Evolutionary conservation across 306 rosid species (phyloP).

Genomic region (Pterocarpus santalinus): DNA sequence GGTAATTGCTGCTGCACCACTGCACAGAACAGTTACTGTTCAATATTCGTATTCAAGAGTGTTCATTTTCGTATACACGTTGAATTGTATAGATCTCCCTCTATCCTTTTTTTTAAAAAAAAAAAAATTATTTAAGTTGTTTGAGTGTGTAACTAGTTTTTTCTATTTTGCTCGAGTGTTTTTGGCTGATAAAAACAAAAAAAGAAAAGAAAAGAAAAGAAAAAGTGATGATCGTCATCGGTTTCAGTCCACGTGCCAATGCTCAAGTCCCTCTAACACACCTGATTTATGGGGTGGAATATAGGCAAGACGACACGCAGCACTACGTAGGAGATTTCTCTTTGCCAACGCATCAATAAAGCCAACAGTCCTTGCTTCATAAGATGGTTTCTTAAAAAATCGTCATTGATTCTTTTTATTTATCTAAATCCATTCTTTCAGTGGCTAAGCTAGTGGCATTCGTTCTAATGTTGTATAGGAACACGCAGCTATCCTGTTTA

Average conservation of each 20-base stretch:
- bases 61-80: neutral
- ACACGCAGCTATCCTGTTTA: neutral
- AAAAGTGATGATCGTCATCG: neutral
- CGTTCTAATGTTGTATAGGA: no score
- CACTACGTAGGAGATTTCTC: slow-evolving; percentile 22
- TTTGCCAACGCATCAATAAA: slow-evolving; percentile 23
- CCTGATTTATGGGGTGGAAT: neutral
- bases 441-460: neutral
- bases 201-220: no score
- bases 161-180: no score
- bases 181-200: neutral
- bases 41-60: neutral
- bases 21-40: no score
- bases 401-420: no score
- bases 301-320: slow-evolving; percentile 32
- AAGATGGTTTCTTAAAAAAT: neutral
- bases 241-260: slow-evolving; percentile 27
- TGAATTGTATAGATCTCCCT: neutral
- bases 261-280: neutral
- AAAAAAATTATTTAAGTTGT: no score
- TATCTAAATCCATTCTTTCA: neutral
- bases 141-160: no score
- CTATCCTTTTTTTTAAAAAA: neutral
- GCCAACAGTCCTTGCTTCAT: neutral
- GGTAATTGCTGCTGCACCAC: no score